Percentiles rank a stretch among this genome's conserved stretches.
Evolutionary conservation across 2,329 filamentous ascomycete species (phyloP).

Genomic region (Xylariaceae sp.): DNA sequence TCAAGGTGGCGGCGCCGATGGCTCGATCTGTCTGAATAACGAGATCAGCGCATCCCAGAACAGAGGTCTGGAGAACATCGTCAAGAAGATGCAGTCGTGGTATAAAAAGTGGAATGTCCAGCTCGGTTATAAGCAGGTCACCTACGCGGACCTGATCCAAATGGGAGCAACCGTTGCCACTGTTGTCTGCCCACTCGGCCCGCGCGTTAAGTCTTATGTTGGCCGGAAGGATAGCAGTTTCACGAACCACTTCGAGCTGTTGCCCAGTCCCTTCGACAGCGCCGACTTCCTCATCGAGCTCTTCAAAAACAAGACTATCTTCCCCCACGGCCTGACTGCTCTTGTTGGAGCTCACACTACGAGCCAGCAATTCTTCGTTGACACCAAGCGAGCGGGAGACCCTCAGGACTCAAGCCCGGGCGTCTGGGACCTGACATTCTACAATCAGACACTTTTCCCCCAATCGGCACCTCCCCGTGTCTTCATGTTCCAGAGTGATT

Average conservation of each 20-base stretch:
- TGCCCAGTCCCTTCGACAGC: constrained; percentile 50
- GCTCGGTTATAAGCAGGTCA: constrained; percentile 45
- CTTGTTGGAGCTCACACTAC: constrained; percentile 60
- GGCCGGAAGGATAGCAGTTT: constrained; percentile 53
- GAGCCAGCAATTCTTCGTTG: constrained; percentile 53
- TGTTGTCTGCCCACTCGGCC: constrained; percentile 51
- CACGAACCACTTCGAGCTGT: constrained; percentile 47
- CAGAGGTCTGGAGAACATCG: constrained; percentile 52
- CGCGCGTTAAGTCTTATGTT: constrained; percentile 55
- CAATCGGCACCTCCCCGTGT: constrained; percentile 41
- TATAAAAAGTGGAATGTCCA: constrained; percentile 34
- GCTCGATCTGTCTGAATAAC: constrained; percentile 49
- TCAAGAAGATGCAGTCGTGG: constrained; percentile 45
- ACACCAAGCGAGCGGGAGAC: constrained; percentile 46
- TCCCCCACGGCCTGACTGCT: constrained; percentile 54
- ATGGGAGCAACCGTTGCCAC: constrained; percentile 56
- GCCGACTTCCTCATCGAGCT: constrained; percentile 53
- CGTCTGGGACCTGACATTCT: constrained; percentile 59
- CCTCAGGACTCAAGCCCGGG: constrained; percentile 58
- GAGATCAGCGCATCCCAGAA: constrained; percentile 50
- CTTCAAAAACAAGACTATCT: constrained; percentile 60
- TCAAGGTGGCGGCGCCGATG: constrained; percentile 52
- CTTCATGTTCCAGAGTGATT: constrained; percentile 49
- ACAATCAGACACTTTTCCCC: constrained; percentile 46
- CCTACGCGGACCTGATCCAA: constrained; percentile 60